These are phyloP conservation scores for Knufia fluminis DNA, from an alignment of 2,329 filamentous ascomycete genomes.

Conservation along the genomic window DNA sequence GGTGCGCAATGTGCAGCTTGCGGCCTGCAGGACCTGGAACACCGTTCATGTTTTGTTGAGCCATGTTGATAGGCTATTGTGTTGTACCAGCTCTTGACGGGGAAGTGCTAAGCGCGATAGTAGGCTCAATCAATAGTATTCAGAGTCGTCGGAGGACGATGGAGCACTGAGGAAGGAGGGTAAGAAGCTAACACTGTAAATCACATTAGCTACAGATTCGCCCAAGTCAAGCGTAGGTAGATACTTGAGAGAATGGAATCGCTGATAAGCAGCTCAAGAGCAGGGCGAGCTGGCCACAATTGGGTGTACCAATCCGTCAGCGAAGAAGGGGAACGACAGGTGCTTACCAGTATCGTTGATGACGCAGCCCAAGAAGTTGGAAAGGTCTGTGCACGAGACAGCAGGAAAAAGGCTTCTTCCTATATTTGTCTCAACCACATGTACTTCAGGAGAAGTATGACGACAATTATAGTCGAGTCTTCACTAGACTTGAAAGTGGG, in stretches of 20 bases:
- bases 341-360: conserved; percentile 1
- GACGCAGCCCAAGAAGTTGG: background rate
- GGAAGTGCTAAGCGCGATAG: background rate
- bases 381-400: background rate
- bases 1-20: conserved; percentile 92
- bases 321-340: background rate
- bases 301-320: background rate
- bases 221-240: background rate
- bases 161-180: background rate
- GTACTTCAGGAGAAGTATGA: background rate
- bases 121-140: background rate
- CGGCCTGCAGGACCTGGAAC: conserved; percentile 67
- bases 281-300: too few relatives aligned
- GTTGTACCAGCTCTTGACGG: conserved; percentile 1
- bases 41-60: conserved; percentile 51
- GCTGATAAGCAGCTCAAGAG: background rate
- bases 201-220: background rate
- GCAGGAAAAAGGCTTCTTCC: background rate
- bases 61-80: conserved; percentile 42
- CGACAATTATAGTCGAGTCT: background rate
- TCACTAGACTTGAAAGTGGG: background rate
- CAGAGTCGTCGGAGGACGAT: background rate
- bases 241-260: background rate
- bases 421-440: background rate
- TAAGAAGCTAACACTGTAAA: conserved; percentile 3